Evolutionary conservation across 257 asterid species (phyloP).

Genomic region (Solanum habrochaites): DNA sequence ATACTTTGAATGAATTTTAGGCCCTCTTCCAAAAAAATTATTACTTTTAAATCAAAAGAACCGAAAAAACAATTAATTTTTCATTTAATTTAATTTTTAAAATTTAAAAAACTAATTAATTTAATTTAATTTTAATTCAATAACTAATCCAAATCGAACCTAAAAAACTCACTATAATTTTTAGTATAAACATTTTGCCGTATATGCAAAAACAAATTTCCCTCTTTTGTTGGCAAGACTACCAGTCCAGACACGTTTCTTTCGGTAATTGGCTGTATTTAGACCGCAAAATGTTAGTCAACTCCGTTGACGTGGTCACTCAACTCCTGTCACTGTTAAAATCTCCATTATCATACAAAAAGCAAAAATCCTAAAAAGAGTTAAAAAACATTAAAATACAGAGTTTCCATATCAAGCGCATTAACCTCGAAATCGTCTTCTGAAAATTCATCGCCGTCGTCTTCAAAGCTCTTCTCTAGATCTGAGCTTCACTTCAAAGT

Average conservation of each 20-base stretch:
- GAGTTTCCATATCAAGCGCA: not conserved
- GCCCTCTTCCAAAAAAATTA: rapidly evolving
- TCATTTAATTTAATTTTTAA: too few relatives aligned
- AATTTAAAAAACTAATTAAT: rapidly evolving
- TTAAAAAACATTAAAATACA: not conserved
- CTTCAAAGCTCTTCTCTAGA: slow-evolving; percentile 17
- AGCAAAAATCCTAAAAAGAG: not conserved
- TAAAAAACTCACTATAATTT: not conserved
- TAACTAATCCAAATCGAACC: rapidly evolving
- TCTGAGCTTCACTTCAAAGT: slow-evolving; percentile 28
- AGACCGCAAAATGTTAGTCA: not conserved
- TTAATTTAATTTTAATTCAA: too few relatives aligned
- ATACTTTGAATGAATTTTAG: too few relatives aligned
- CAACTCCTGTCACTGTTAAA: not conserved
- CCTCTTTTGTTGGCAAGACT: not conserved
- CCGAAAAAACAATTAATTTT: rapidly evolving
- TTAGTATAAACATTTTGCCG: not conserved
- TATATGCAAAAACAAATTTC: not conserved
- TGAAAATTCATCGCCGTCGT: not conserved
- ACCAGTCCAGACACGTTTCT: not conserved
- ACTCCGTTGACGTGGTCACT: not conserved
- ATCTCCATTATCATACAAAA: not conserved
- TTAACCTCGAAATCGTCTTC: not conserved
- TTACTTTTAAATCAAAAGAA: too few relatives aligned
- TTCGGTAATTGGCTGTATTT: not conserved